Evolutionary conservation across 495 filamentous ascomycete genomes (phyloP).

Genomic region (Neurospora tetraspora): DNA sequence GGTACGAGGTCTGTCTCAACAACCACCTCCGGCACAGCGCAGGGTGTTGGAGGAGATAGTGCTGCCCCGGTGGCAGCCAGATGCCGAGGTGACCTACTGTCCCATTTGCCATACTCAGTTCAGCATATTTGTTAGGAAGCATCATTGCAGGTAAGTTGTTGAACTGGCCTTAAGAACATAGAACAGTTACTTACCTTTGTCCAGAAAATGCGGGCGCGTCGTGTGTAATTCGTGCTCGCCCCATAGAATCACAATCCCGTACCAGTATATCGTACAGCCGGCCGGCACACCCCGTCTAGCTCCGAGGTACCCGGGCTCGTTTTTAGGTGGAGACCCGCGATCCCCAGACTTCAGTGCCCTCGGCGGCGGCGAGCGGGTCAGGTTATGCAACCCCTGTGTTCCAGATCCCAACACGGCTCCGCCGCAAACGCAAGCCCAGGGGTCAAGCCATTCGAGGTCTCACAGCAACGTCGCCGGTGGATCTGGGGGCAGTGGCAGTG

Average conservation of each 20-base stretch:
- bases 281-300: slow-evolving; percentile 40
- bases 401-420: slow-evolving; percentile 81
- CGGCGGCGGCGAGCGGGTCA: slow-evolving; percentile 75
- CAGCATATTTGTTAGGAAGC: slow-evolving; percentile 79
- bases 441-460: slow-evolving; percentile 17
- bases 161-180: not conserved
- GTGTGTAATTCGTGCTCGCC: slow-evolving; percentile 89
- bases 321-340: slow-evolving; percentile 35
- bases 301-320: slow-evolving; percentile 27
- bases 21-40: not conserved
- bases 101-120: slow-evolving; percentile 73
- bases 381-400: slow-evolving; percentile 90
- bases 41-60: slow-evolving; percentile 19
- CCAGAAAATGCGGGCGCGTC: slow-evolving; percentile 86
- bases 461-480: slow-evolving; percentile 12
- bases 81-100: slow-evolving; percentile 65
- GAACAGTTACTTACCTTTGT: not conserved
- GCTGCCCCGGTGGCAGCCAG: slow-evolving; percentile 77
- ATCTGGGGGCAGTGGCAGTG: not conserved
- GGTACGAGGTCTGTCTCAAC: not conserved
- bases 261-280: slow-evolving; percentile 85
- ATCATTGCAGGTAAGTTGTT: slow-evolving; percentile 65
- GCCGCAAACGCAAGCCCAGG: slow-evolving; percentile 23
- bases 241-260: slow-evolving; percentile 87
- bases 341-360: slow-evolving; percentile 31